Conservation (phyloP, 2,329 filamentous ascomycete species). For the Colletotrichum sp. region DNA sequence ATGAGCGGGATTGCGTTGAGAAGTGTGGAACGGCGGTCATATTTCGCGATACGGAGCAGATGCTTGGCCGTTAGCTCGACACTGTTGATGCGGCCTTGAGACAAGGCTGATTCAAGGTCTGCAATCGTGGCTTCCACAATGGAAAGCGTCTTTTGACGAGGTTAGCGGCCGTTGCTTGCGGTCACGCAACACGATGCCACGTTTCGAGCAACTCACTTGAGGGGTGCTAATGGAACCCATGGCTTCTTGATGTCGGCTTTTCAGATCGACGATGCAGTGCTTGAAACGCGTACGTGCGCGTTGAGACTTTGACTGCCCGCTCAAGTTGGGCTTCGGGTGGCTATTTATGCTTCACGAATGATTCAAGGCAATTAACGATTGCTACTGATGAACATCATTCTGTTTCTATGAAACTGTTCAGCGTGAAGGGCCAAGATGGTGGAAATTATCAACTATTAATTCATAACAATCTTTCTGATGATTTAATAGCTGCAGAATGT, state of each 20-base stretch:
- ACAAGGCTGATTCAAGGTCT: constrained; percentile 26
- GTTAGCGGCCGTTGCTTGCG: not conserved
- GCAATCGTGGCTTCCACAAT: constrained; percentile 30
- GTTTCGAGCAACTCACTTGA: not conserved
- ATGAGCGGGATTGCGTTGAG: constrained; percentile 31
- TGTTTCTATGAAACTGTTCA: not conserved
- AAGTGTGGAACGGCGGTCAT: constrained; percentile 26
- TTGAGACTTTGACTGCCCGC: not conserved
- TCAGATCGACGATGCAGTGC: not conserved
- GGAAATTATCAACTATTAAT: not conserved
- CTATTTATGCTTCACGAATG: not conserved
- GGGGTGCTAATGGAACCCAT: not conserved
- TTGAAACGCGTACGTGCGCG: not conserved
- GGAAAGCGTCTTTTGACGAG: not conserved
- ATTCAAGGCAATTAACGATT: not conserved
- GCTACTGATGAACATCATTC: not conserved
- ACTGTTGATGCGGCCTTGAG: constrained; percentile 21
- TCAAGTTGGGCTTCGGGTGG: not conserved
- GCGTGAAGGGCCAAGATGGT: not conserved
- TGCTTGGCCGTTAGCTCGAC: constrained; percentile 31
- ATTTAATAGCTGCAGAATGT: not conserved
- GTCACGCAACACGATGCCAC: not conserved
- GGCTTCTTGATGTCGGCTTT: not conserved
- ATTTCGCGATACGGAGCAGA: constrained; percentile 28
- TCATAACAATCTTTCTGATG: not conserved